Percentiles rank a stretch among this genome's conserved stretches.
Evolutionary conservation across 441 rosid species (phyloP).

Genomic region (Pelargonium citronellum): DNA sequence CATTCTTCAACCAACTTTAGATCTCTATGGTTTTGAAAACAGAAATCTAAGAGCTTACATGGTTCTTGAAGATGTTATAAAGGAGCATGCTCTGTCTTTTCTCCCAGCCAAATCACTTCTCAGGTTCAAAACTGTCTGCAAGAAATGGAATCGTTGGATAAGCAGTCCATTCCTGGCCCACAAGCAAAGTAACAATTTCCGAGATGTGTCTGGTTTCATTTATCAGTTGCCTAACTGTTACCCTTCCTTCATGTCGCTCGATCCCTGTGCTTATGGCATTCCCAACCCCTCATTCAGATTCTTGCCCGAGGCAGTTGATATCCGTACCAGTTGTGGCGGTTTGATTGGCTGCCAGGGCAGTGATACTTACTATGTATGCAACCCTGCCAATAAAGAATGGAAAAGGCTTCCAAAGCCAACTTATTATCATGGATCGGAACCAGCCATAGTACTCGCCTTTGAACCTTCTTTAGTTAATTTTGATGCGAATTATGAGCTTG

Average conservation of each 20-base stretch:
- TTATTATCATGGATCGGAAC: conserved; percentile 27
- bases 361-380: conserved; percentile 36
- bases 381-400: conserved; percentile 38
- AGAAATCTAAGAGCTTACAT: not conserved
- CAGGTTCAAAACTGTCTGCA: conserved; percentile 14
- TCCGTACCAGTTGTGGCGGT: conserved; percentile 35
- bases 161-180: conserved; percentile 11
- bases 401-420: conserved; percentile 31
- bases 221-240: not conserved
- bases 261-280: conserved; percentile 25
- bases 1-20: not conserved
- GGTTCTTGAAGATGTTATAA: conserved; percentile 9
- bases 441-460: conserved; percentile 34
- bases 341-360: conserved; percentile 36
- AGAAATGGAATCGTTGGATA: conserved; percentile 8
- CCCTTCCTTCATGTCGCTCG: conserved; percentile 10
- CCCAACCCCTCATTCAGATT: conserved; percentile 30
- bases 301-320: conserved; percentile 30
- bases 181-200: not conserved
- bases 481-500: conserved; percentile 25
- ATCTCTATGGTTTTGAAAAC: not conserved
- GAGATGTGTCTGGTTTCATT: conserved; percentile 8
- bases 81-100: conserved; percentile 11
- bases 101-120: conserved; percentile 13
- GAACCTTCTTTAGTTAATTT: conserved; percentile 27